Percentiles rank a stretch among this genome's conserved stretches.
Conservation (phyloP, 1,284 basidiomycete genomes). For the Leccinum solheimii region DNA sequence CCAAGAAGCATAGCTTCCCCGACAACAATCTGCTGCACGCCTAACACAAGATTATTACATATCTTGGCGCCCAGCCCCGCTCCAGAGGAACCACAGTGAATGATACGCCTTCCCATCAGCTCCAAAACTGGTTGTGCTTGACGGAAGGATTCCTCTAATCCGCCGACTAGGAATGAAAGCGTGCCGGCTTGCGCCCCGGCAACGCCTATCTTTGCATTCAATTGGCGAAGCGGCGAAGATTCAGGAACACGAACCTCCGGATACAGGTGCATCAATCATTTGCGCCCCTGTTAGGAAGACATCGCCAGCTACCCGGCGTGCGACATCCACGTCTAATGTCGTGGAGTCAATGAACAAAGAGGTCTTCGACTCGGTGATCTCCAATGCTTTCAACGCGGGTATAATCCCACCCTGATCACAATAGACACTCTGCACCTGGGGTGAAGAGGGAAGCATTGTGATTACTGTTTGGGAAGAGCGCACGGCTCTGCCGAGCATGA, state of each 20-base stretch:
- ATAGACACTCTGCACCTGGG: constrained; percentile 78
- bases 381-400: constrained; percentile 50
- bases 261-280: constrained; percentile 91
- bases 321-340: constrained; percentile 78
- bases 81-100: constrained; percentile 87
- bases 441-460: constrained; percentile 87
- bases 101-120: constrained; percentile 80
- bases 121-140: constrained; percentile 59
- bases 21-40: constrained; percentile 76
- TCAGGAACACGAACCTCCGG: constrained; percentile 62
- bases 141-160: constrained; percentile 59
- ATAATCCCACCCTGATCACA: constrained; percentile 57
- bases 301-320: constrained; percentile 59
- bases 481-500: constrained; percentile 50
- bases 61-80: constrained; percentile 85
- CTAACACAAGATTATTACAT: constrained; percentile 82
- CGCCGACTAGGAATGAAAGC: constrained; percentile 91
- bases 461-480: constrained; percentile 65
- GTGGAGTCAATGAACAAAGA: constrained; percentile 87
- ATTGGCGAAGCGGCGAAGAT: constrained; percentile 2
- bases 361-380: constrained; percentile 38
- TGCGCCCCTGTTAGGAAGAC: constrained; percentile 60
- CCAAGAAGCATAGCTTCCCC: constrained; percentile 87
- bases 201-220: constrained; percentile 52
- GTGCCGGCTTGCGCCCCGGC: constrained; percentile 83